Base-by-base conservation (phyloP, 1,284 basidiomycete species). In the Ustilago crameri region DNA sequence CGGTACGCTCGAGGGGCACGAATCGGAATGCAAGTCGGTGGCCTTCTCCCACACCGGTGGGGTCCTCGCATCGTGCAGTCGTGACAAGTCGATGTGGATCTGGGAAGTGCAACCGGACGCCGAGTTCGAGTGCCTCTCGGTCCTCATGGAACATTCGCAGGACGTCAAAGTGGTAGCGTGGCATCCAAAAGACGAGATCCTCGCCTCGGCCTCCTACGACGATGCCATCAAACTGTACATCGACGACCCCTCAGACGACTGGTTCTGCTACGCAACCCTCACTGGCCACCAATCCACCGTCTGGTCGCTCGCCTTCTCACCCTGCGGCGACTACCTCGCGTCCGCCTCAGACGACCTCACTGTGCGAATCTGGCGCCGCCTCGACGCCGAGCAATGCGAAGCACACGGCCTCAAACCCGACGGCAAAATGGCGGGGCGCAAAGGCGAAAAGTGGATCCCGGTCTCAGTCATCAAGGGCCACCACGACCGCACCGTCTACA, bases 51-150 rank as follows among this genome's bases (percentile, higher is more conserved):
- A 80, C 27, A 86, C 86, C 23, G 96, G 95, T 0, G 90, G 87
- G 5, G 84, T 97, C 24, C 86, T 99, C 17, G 95, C 95, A 7
- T 94, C 91, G 75, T 97, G 95, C 82, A 92, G 91, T 76, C 87
- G 96, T 61, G 96, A 98, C 85, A 97, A 98, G 85, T 93, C 92
- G 15, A 95, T 98, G 0, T 98, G 96, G 96, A 88, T 98, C 47
- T 99, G 96, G 95, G 96, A 98, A 87, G 80, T 81, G 35, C 90
- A 92, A 75, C 92, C 93, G 9, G 93, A 96, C 40, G 78, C 80
- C 24, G 82, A 83, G 51, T 97, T 96, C 73, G 95, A 98, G 80
- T 96, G 93, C 78, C 88, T 97, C 84, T 90, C 90, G 23, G 96
- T 99, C 37, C 86, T 97, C 78, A 98, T 98, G 93, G 94, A 98